These are phyloP conservation scores for Lipomyces spencermartinsiae DNA, from an alignment of 805 yeast species.

Conservation along the genomic window DNA sequence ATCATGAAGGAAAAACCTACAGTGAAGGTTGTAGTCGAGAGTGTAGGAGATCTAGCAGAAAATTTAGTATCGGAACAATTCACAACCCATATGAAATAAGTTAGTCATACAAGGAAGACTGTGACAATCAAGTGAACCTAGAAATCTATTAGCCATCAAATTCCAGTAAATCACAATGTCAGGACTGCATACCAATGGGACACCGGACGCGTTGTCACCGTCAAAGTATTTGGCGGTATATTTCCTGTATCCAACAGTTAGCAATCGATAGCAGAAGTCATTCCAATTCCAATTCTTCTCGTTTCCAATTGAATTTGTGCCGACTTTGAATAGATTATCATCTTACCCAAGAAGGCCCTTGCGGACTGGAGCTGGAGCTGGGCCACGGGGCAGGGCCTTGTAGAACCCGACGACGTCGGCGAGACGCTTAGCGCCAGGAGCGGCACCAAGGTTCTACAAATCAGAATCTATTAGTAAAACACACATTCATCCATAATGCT, in stretches of 20 bases:
- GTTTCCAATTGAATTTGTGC: neutral
- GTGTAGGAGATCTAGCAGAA: constrained; percentile 78
- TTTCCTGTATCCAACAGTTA: constrained; percentile 16
- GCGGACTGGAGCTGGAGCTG: constrained; percentile 73
- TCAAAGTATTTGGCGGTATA: constrained; percentile 87
- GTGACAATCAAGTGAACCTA: constrained; percentile 33
- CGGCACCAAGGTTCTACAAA: constrained; percentile 81
- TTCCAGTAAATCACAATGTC: constrained; percentile 18
- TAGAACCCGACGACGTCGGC: constrained; percentile 93
- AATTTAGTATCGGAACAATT: constrained; percentile 42
- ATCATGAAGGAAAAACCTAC: constrained; percentile 13
- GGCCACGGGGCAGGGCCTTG: constrained; percentile 94
- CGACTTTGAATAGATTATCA: neutral
- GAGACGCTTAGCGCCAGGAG: constrained; percentile 97
- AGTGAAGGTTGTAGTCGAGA: constrained; percentile 90
- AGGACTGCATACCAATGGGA: constrained; percentile 57
- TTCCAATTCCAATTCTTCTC: neutral
- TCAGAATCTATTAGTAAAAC: neutral
- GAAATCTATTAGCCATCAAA: neutral
- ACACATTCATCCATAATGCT: neutral
- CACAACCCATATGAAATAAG: constrained; percentile 45
- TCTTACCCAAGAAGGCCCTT: constrained; percentile 42
- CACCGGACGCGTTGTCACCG: constrained; percentile 82
- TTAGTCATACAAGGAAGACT: constrained; percentile 44
- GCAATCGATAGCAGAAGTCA: neutral